phyloP scores from a whole-genome alignment of 345 rosid genomes.

The Euphorbia pulcherrima region DNA sequence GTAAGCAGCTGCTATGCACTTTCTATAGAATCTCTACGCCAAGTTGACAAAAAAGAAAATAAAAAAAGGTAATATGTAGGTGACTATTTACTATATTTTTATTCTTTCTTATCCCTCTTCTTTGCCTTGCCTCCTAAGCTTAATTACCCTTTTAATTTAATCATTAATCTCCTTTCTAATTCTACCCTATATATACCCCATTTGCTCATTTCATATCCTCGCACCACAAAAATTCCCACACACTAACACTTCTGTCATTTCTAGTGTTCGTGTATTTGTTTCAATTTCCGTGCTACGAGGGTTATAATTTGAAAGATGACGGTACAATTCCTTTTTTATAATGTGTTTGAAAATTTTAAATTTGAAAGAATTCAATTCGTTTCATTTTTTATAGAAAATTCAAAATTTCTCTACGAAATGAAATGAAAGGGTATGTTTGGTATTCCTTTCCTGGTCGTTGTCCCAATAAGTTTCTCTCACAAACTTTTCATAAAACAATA shows the following conservation, averaged over 20 bases:
- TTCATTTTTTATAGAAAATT: no score
- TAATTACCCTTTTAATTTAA: background rate
- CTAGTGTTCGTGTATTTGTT: no score
- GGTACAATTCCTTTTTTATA: background rate
- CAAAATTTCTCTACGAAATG: no score
- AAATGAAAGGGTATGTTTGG: no score
- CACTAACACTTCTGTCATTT: no score
- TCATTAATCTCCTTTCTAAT: background rate
- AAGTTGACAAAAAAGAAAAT: slow-evolving; percentile 14
- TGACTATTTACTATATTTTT: background rate
- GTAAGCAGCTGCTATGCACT: slow-evolving; percentile 23
- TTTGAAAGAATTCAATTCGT: no score
- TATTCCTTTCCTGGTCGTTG: no score
- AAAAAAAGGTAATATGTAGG: slow-evolving; percentile 6
- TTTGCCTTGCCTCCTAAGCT: slow-evolving; percentile 1
- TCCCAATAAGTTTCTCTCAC: no score
- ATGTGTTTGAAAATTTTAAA: background rate
- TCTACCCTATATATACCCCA: slow-evolving; percentile 11
- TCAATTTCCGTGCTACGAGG: no score
- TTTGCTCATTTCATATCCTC: background rate
- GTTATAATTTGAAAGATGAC: no score
- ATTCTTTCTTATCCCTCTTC: slow-evolving; percentile 17
- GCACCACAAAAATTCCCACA: no score
- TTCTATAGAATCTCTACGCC: slow-evolving; percentile 17
- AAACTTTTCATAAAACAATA: no score